Percentiles rank a stretch among this genome's conserved stretches.
Conservation (phyloP, 2,329 filamentous ascomycete species). For the Ophiostoma perfectum region DNA sequence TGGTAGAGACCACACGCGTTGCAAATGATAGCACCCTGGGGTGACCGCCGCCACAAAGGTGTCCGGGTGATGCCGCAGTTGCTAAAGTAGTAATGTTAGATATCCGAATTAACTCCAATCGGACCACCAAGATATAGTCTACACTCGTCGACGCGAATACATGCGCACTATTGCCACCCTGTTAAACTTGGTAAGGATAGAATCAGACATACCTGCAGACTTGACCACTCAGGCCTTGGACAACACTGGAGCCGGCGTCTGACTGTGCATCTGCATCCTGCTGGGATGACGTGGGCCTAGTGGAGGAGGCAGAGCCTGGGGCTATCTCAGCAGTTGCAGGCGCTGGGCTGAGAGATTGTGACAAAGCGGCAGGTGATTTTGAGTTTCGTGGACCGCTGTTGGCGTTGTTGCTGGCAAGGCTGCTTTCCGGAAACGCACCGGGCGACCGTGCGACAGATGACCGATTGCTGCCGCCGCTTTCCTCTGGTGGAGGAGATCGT, state of each 20-base stretch:
- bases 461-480: slow-evolving; percentile 24
- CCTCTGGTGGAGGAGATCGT: slow-evolving; percentile 29
- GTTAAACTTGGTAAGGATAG: background rate
- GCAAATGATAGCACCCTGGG: slow-evolving; percentile 89
- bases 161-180: too few relatives aligned
- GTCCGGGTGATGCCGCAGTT: slow-evolving; percentile 94
- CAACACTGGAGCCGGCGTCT: slow-evolving; percentile 22
- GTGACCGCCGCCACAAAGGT: slow-evolving; percentile 89
- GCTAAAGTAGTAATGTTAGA: slow-evolving; percentile 43
- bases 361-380: slow-evolving; percentile 17
- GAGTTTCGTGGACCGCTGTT: slow-evolving; percentile 20
- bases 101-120: background rate
- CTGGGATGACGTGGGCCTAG: slow-evolving; percentile 15
- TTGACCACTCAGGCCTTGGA: slow-evolving; percentile 51
- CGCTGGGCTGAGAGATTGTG: slow-evolving; percentile 25
- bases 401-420: background rate
- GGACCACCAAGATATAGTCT: background rate
- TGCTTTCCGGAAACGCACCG: background rate
- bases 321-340: slow-evolving; percentile 22
- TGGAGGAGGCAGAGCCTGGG: background rate
- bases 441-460: slow-evolving; percentile 16
- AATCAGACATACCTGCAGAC: slow-evolving; percentile 57
- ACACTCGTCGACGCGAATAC: background rate
- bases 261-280: slow-evolving; percentile 26
- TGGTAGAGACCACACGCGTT: slow-evolving; percentile 95